phyloP scores from a whole-genome alignment of 805 yeast species.

The Brettanomyces nanus region DNA sequence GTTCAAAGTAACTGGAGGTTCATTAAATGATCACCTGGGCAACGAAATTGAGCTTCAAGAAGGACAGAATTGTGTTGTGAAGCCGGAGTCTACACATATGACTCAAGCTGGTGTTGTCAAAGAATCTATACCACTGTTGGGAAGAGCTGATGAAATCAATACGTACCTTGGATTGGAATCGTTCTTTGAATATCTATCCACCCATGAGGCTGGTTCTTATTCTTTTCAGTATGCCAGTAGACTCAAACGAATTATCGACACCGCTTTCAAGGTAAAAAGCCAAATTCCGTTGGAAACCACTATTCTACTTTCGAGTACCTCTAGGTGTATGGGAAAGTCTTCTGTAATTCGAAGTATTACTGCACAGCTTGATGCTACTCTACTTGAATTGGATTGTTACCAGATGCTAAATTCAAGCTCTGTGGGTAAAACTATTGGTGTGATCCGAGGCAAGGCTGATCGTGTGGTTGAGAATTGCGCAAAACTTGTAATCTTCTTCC shows the following conservation, averaged over 20 bases:
- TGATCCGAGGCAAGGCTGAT: constrained; percentile 69
- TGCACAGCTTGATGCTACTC: constrained; percentile 52
- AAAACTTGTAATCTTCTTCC: constrained; percentile 47
- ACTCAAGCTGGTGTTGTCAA: constrained; percentile 56
- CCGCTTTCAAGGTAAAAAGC: constrained; percentile 32
- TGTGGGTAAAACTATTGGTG: constrained; percentile 72
- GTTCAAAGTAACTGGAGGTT: constrained; percentile 62
- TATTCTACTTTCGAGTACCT: constrained; percentile 56
- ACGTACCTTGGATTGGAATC: constrained; percentile 7
- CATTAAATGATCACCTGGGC: constrained; percentile 21
- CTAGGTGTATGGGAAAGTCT: constrained; percentile 74
- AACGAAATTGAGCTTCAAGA: constrained; percentile 13
- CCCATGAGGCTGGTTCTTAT: constrained; percentile 9
- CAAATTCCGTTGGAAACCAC: constrained; percentile 46
- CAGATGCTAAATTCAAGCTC: constrained; percentile 61
- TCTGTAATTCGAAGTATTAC: constrained; percentile 51
- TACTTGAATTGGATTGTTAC: constrained; percentile 62
- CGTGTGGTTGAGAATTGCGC: constrained; percentile 38
- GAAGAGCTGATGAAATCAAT: constrained; percentile 1
- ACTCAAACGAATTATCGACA: constrained; percentile 44
- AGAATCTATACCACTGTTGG: constrained; percentile 24
- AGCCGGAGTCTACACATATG: constrained; percentile 61
- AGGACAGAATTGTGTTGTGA: constrained; percentile 45
- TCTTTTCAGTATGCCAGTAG: constrained; percentile 42
- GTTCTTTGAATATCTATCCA: constrained; percentile 7